These are phyloP conservation scores for Acephala macrosclerotiorum DNA, from an alignment of 2,329 filamentous ascomycete genomes.

Conservation along the genomic window DNA sequence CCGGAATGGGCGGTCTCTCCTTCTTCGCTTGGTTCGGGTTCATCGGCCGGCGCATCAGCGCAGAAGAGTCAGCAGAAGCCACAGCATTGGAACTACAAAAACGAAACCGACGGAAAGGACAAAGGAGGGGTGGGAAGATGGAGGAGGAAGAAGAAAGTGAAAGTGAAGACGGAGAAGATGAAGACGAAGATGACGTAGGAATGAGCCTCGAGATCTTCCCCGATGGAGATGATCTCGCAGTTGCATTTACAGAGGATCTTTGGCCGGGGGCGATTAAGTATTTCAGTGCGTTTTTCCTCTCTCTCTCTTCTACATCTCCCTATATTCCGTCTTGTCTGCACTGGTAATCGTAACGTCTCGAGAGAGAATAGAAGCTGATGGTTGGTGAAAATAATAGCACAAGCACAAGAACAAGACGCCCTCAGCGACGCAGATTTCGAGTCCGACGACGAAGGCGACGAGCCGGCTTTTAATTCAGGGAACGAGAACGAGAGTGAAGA, in stretches of 20 bases:
- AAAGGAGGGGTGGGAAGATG: slow-evolving; percentile 40
- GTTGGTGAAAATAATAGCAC: slow-evolving; percentile 54
- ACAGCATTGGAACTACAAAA: slow-evolving; percentile 66
- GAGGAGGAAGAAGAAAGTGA: slow-evolving; percentile 47
- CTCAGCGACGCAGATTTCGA: slow-evolving; percentile 76
- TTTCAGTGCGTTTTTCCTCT: slow-evolving; percentile 71
- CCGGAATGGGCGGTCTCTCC: slow-evolving; percentile 70
- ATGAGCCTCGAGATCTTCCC: slow-evolving; percentile 84
- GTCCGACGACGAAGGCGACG: slow-evolving; percentile 59
- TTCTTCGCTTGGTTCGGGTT: slow-evolving; percentile 95
- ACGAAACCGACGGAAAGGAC: slow-evolving; percentile 52
- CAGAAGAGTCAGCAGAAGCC: slow-evolving; percentile 73
- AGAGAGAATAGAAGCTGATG: background rate
- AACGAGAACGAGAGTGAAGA: slow-evolving; percentile 14
- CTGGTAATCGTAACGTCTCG: too few relatives aligned
- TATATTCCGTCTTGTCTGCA: too few relatives aligned
- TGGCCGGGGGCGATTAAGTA: slow-evolving; percentile 90
- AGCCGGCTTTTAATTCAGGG: slow-evolving; percentile 11
- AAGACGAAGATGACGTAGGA: slow-evolving; percentile 64
- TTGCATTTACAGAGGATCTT: slow-evolving; percentile 83
- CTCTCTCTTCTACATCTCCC: background rate
- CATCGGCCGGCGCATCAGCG: slow-evolving; percentile 72
- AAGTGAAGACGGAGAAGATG: slow-evolving; percentile 58
- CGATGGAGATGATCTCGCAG: slow-evolving; percentile 83
- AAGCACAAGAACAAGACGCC: slow-evolving; percentile 74